Evolutionary conservation across 306 rosid genomes (phyloP).

Genomic region (Leucaena leucocephala): DNA sequence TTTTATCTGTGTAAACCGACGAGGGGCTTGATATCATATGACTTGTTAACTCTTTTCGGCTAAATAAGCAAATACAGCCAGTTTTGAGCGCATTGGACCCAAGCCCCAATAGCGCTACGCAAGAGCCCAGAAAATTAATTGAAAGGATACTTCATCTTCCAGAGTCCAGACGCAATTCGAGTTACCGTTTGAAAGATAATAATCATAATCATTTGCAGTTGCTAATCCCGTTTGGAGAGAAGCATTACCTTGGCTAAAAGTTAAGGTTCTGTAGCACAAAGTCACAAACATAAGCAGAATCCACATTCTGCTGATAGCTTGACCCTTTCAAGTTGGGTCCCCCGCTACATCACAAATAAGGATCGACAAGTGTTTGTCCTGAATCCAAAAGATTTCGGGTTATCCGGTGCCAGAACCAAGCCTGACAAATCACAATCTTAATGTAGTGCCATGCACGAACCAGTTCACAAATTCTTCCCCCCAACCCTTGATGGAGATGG

Average conservation of each 20-base stretch:
- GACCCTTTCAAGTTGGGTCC: neutral
- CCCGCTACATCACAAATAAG: neutral
- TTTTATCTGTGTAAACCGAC: too few relatives aligned
- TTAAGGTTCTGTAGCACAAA: neutral
- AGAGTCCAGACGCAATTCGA: neutral
- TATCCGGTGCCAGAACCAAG: neutral
- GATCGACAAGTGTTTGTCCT: neutral
- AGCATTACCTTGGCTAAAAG: neutral
- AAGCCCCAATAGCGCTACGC: neutral
- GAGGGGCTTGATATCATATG: too few relatives aligned
- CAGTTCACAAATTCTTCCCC: neutral
- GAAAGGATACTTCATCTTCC: neutral
- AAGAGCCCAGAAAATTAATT: too few relatives aligned
- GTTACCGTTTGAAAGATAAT: neutral
- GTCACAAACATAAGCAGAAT: neutral
- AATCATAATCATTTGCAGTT: neutral
- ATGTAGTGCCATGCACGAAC: neutral
- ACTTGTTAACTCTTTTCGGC: too few relatives aligned
- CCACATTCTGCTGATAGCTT: neutral
- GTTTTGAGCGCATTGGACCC: neutral
- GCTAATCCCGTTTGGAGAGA: neutral
- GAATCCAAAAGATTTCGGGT: neutral
- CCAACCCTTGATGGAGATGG: neutral
- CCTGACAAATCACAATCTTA: neutral
- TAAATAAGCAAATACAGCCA: neutral